Conservation (phyloP, 768 basidiomycete species). For the Bullera alba region DNA sequence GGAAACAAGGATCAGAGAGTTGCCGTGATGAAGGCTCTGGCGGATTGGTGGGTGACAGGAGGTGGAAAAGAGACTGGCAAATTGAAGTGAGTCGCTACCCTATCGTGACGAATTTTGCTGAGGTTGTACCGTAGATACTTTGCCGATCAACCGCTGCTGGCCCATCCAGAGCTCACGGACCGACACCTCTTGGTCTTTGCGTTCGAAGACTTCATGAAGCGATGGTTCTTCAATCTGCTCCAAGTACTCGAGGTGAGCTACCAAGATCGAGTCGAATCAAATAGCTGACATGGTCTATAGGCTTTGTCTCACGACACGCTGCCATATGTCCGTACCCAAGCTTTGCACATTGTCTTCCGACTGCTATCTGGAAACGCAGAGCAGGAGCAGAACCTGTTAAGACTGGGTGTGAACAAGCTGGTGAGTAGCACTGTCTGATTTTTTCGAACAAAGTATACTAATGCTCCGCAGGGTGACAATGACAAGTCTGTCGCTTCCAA, state of each 20-base stretch:
- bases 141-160: slow-evolving; percentile 69
- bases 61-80: slow-evolving; percentile 85
- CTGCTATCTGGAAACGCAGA: slow-evolving; percentile 86
- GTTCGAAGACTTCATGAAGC: slow-evolving; percentile 97
- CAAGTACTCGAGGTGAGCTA: slow-evolving; percentile 74
- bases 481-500: slow-evolving; percentile 82
- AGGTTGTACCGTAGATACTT: slow-evolving; percentile 60
- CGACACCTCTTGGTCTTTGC: slow-evolving; percentile 72
- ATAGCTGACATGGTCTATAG: slow-evolving; percentile 47
- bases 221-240: slow-evolving; percentile 85
- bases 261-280: background rate
- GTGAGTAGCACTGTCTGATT: slow-evolving; percentile 48
- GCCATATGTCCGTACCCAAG: slow-evolving; percentile 78
- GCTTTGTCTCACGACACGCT: slow-evolving; percentile 75
- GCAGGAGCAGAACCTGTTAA: slow-evolving; percentile 92
- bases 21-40: slow-evolving; percentile 80
- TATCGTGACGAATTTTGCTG: background rate
- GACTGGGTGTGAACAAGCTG: slow-evolving; percentile 88
- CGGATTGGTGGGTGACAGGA: slow-evolving; percentile 90
- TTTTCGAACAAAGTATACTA: background rate
- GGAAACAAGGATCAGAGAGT: slow-evolving; percentile 72
- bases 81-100: slow-evolving; percentile 62
- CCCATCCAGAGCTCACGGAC: slow-evolving; percentile 60
- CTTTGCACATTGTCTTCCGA: slow-evolving; percentile 66
- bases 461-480: slow-evolving; percentile 64